These are phyloP conservation scores for Nicotiana undulata DNA, from an alignment of 257 asterid genomes.

Conservation along the genomic window DNA sequence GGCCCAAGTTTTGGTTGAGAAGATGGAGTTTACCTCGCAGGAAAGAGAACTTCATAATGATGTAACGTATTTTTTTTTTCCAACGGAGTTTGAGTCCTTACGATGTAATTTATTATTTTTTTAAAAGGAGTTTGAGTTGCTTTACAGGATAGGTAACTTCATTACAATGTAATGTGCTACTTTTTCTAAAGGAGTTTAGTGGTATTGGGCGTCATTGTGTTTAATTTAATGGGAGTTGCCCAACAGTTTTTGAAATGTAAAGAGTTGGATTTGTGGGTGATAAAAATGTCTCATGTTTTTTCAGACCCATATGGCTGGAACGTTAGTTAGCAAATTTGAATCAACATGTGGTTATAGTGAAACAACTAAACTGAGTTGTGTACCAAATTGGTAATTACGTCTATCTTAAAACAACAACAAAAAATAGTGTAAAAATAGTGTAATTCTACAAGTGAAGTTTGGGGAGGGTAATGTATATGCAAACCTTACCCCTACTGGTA, in stretches of 20 bases:
- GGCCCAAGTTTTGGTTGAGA: background rate
- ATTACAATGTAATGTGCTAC: background rate
- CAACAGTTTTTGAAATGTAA: background rate
- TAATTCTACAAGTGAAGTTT: too few relatives aligned
- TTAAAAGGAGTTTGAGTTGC: background rate
- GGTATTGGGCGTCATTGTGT: background rate
- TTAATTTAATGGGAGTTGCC: background rate
- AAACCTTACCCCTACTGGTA: too few relatives aligned
- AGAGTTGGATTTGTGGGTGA: background rate
- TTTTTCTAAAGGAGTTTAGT: background rate
- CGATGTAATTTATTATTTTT: too few relatives aligned
- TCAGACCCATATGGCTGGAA: background rate
- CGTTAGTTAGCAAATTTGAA: background rate
- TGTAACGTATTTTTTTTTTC: background rate
- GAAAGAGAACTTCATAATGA: background rate
- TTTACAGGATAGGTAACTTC: background rate
- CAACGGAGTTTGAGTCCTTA: too few relatives aligned
- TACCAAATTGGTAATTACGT: background rate
- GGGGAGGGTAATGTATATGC: too few relatives aligned
- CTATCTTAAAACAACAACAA: background rate
- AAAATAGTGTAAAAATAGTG: rapidly evolving
- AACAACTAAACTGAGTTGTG: background rate
- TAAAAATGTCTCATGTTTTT: background rate
- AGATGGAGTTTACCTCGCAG: background rate
- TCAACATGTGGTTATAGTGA: background rate